Conservation (phyloP, 164 flowering plant species). For the Aristolochia californica region DNA sequence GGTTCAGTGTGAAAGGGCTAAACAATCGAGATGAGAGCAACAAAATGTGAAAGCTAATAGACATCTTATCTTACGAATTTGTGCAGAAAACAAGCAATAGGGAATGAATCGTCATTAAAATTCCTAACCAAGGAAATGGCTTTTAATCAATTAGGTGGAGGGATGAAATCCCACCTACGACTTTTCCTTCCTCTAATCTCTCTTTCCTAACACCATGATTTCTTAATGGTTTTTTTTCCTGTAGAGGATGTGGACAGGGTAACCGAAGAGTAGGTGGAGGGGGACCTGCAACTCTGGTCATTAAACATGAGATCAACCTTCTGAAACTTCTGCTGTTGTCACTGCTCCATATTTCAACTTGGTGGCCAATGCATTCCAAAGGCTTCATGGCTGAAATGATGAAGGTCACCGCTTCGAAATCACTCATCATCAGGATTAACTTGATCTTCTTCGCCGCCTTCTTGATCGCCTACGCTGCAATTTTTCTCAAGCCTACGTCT, state of each 20-base stretch:
- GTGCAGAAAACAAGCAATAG: no score
- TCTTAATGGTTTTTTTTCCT: not conserved
- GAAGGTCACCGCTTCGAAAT: constrained; percentile 47
- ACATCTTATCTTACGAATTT: no score
- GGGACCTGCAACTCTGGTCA: constrained; percentile 6
- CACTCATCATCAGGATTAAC: constrained; percentile 59
- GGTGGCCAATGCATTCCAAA: no score
- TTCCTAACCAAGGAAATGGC: not conserved
- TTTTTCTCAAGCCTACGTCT: constrained; percentile 58
- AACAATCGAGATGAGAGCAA: no score
- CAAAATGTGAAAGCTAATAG: no score
- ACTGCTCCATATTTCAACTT: no score
- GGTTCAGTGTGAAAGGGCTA: no score
- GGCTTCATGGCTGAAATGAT: constrained; percentile 16
- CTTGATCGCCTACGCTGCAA: constrained; percentile 40
- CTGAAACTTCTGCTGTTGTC: no score
- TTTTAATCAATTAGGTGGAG: constrained; percentile 7
- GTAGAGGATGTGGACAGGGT: constrained; percentile 8
- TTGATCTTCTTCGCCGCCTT: constrained; percentile 53
- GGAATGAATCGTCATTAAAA: not conserved
- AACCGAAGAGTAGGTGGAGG: constrained; percentile 18
- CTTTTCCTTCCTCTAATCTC: not conserved
- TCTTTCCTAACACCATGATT: not conserved
- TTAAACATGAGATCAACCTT: no score
- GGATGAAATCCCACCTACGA: constrained; percentile 5